Evolutionary conservation across 2,329 filamentous ascomycete genomes (phyloP), one percentile per base, ranked within the genome.

Genomic region (Alternaria sp.): DNA sequence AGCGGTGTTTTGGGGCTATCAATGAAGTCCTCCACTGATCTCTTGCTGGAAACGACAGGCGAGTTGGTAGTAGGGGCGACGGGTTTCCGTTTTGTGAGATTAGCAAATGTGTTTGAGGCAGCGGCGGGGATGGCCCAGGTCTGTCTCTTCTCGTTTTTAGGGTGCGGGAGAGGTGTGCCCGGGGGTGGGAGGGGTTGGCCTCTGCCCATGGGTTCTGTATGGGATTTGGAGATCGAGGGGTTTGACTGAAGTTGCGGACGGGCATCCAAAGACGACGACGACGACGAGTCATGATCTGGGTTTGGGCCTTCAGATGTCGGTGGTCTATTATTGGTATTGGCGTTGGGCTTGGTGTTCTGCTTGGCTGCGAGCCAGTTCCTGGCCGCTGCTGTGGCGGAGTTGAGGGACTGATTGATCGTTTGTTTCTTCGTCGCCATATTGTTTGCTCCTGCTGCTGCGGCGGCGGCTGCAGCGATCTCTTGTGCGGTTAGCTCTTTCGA

Each of bases 141-240:
- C 26, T 66, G 73, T 38, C 70, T 85, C 71, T 86, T 87, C 7
- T 86, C 84, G 58, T 82, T 85, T 54, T 83, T 86, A 36, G 88
- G 89, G 41, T 83, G 87, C 2, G 93, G 93, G 1, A 96, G 83
- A 4, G 93, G 93, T 44, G 86, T 89, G 2, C 93, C 93, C 3
- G 91, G 91, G 8, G 93, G 92, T 47, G 92, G 93, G 18, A 96
- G 81, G 1, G 93, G 93, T 68, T 91, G 89, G 0, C 93, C 93
- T 39, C 93, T 86, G 1, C 93, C 93, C 82, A 96, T 93, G 2
- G 93, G 93, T 68, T 92, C 87, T 79, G 60, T 86, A 66, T 79
- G 77, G 7, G 79, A 74, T 59, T 71, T 68, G 3, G 56, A 53
- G 8, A 59, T 30, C 2, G 62, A 55, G 2, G 63, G 18, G 14